Percentiles rank a stretch among this genome's conserved stretches.
These are phyloP conservation scores for Penicillium salamii DNA, from an alignment of 495 filamentous ascomycete species.

Conservation along the genomic window DNA sequence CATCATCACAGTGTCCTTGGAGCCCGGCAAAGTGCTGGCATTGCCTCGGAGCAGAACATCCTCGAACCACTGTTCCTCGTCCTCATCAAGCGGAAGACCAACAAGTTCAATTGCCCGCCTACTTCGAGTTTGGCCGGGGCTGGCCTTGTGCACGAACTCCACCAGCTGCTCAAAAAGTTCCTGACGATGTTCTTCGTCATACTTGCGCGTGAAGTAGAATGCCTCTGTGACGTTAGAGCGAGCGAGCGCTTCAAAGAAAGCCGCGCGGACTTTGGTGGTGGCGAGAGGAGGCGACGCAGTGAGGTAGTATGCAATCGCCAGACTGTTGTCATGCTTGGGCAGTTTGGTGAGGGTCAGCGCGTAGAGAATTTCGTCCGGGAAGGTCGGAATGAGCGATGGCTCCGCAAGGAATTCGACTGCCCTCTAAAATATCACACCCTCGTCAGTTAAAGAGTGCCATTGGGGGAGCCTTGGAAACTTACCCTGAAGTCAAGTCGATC, in stretches of 20 bases:
- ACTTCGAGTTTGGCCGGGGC: constrained; percentile 43
- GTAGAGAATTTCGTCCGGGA: constrained; percentile 75
- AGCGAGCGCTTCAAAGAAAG: constrained; percentile 65
- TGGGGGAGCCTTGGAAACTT: constrained; percentile 4
- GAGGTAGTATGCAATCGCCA: constrained; percentile 75
- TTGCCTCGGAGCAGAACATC: constrained; percentile 59
- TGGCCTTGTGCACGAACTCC: constrained; percentile 53
- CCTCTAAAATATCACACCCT: constrained; percentile 39
- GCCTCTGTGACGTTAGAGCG: constrained; percentile 67
- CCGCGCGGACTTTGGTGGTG: constrained; percentile 53
- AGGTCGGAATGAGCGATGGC: constrained; percentile 72
- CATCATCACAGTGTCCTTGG: constrained; percentile 69
- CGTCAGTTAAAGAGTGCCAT: not conserved
- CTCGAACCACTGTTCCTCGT: constrained; percentile 73
- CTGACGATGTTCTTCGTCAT: constrained; percentile 57
- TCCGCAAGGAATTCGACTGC: constrained; percentile 72
- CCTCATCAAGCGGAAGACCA: constrained; percentile 61
- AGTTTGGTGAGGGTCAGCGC: constrained; percentile 60
- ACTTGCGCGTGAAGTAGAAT: constrained; percentile 66
- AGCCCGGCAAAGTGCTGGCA: constrained; percentile 56
- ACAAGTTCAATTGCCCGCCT: constrained; percentile 65
- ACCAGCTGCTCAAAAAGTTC: constrained; percentile 66
- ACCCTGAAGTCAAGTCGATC: constrained; percentile 68
- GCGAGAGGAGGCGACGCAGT: constrained; percentile 64
- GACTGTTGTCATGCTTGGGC: constrained; percentile 57